Evolutionary conservation across 352 stramenopile species (phyloP), one percentile per base, ranked within the genome.

Genomic region (Hyaloperonospora arabidopsidis): DNA sequence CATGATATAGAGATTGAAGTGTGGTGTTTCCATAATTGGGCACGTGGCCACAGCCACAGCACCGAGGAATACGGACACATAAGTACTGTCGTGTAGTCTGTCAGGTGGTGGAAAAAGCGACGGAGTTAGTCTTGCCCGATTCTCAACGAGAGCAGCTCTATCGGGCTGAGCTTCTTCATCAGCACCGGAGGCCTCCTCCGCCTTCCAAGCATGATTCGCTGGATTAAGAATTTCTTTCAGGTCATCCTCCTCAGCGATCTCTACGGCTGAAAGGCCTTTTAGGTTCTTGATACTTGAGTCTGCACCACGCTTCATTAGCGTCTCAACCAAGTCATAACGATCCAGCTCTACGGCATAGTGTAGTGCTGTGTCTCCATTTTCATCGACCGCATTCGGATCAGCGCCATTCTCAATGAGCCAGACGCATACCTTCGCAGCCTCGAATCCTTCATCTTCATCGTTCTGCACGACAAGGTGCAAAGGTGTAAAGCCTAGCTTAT

Each of bases 381-480:
- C 69, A 49, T 94, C 86, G 18, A 74, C 57, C 0, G 84, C 79
- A 45, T 94, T 92, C 43, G 70, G 56, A 25, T 95, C 82, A 17
- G 73, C 79, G 23, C 84, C 86, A 28, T 93, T 91, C 59, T 94
- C 84, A 59, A 93, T 87, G 8, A 94, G 76, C 84, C 84, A 94
- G 17, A 94, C 79, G 32, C 72, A 76, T 7, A 89, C 79, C 67
- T 94, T 94, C 12, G 80, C 82, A 10, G 84, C 84, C 47, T 92
- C 84, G 38, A 94, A 92, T n/a, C 84, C 84, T 66, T 94, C 84
- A 43, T 94, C 84, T 51, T 94, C 84, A 29, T 91, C 79, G 57
- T 94, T 94, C 61, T 94, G 84, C 11, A 94, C 79, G 2, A 73
- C 73, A 15, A 92, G 58, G 40, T 94, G 84, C 45, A 94, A 68